phyloP scores from a whole-genome alignment of 2,329 filamentous ascomycete genomes.

The Aureobasidium sp. region DNA sequence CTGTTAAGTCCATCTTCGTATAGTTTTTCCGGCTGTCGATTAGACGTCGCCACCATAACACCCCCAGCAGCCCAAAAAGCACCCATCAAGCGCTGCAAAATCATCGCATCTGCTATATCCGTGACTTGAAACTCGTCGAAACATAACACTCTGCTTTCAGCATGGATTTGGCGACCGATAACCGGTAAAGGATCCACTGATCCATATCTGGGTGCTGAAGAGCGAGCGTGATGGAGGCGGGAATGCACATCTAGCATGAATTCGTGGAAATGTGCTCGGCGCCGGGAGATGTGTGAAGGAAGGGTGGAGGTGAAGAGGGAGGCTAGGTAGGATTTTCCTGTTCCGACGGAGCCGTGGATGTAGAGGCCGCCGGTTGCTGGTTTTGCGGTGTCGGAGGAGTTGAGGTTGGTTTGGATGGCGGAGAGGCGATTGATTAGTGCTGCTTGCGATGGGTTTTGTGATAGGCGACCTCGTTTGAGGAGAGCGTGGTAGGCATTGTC shows the following conservation, averaged over 20 bases:
- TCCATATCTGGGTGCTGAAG: constrained; percentile 42
- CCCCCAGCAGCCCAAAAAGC: constrained; percentile 70
- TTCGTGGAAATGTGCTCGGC: constrained; percentile 70
- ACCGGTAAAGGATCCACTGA: constrained; percentile 48
- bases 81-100: constrained; percentile 64
- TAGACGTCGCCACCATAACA: constrained; percentile 68
- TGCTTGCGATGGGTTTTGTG: background rate
- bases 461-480: background rate
- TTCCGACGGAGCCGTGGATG: constrained; percentile 69
- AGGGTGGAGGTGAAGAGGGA: constrained; percentile 65
- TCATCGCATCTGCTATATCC: constrained; percentile 66
- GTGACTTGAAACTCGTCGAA: constrained; percentile 78
- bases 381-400: background rate
- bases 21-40: constrained; percentile 63
- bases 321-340: constrained; percentile 69
- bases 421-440: constrained; percentile 19
- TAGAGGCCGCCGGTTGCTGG: constrained; percentile 55
- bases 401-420: constrained; percentile 17
- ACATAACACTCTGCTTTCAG: constrained; percentile 65
- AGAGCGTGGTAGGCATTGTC: background rate
- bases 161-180: constrained; percentile 62
- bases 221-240: constrained; percentile 26
- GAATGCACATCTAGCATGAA: constrained; percentile 71
- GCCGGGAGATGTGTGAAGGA: constrained; percentile 33
- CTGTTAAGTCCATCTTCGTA: constrained; percentile 26